These are phyloP conservation scores for Fomitopsis betulina DNA, from an alignment of 1,284 basidiomycete species.

Conservation along the genomic window DNA sequence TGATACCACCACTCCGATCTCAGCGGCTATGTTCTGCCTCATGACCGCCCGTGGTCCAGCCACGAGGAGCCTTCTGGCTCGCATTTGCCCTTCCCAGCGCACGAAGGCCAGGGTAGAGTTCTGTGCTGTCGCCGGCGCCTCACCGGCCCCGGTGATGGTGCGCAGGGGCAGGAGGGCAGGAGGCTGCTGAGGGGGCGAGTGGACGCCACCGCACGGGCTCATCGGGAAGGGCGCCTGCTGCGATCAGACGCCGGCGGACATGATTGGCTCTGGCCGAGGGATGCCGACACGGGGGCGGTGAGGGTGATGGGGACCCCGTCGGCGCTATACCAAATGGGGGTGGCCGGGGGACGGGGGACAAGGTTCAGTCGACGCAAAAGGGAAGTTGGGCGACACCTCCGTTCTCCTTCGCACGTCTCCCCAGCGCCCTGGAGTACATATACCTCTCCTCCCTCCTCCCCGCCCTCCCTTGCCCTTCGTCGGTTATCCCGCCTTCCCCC, in stretches of 20 bases:
- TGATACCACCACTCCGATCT: conserved; percentile 28
- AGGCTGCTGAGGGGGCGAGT: background rate
- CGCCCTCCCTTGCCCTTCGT: conserved; percentile 20
- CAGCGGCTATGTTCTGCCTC: conserved; percentile 29
- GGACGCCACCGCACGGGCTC: background rate
- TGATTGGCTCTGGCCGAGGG: background rate
- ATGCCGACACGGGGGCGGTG: conserved; percentile 2
- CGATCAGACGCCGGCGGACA: conserved; percentile 3
- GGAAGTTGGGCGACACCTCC: conserved; percentile 11
- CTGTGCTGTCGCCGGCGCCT: background rate
- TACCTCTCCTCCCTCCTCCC: conserved; percentile 23
- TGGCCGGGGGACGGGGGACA: conserved; percentile 4
- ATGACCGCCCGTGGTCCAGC: conserved; percentile 17
- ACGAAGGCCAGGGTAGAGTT: conserved; percentile 13
- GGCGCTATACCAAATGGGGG: conserved; percentile 1
- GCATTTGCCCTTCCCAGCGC: conserved; percentile 4
- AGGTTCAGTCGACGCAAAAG: conserved; percentile 15
- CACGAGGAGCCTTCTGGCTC: conserved; percentile 18
- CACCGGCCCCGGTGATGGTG: background rate
- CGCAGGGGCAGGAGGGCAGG: background rate
- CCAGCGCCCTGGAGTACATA: conserved; percentile 32
- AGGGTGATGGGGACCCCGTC: conserved; percentile 4
- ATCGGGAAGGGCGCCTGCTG: background rate
- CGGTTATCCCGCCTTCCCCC: conserved; percentile 18
- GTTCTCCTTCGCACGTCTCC: conserved; percentile 21